phyloP scores from a whole-genome alignment of 169 alveolate genomes.

The Hepatocystis sp. region DNA sequence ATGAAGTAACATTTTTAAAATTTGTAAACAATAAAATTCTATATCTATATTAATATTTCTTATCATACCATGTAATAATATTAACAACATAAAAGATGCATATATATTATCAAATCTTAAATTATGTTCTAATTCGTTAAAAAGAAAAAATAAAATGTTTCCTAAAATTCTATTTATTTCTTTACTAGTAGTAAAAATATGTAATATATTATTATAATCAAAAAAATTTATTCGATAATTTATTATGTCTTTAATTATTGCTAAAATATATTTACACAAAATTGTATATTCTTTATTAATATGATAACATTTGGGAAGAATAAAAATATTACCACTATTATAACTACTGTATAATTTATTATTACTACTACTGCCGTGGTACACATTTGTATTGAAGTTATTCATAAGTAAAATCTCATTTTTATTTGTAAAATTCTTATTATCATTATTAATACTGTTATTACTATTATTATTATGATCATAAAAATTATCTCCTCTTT shows the following conservation, averaged over 20 bases:
- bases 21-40: slow-evolving; percentile 63
- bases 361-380: no score
- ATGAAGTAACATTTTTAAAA: slow-evolving; percentile 66
- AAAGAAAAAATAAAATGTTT: slow-evolving; percentile 55
- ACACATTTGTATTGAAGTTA: no score
- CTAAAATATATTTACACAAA: slow-evolving; percentile 41
- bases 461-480: no score
- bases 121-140: slow-evolving; percentile 71
- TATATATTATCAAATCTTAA: slow-evolving; percentile 46
- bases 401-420: no score
- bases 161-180: slow-evolving; percentile 39
- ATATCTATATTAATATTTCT: slow-evolving; percentile 42
- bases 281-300: slow-evolving; percentile 65
- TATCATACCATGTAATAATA: slow-evolving; percentile 44
- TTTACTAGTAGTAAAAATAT: slow-evolving; percentile 57
- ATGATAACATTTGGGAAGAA: slow-evolving; percentile 48
- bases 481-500: background rate
- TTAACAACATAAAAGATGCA: slow-evolving; percentile 61
- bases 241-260: slow-evolving; percentile 67
- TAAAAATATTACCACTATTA: slow-evolving; percentile 18
- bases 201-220: slow-evolving; percentile 64
- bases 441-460: no score
- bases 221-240: slow-evolving; percentile 53
- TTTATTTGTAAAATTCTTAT: no score
- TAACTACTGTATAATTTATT: no score